These are phyloP conservation scores for Haplographium delicatum DNA, from an alignment of 495 filamentous ascomycete species.

Conservation along the genomic window DNA sequence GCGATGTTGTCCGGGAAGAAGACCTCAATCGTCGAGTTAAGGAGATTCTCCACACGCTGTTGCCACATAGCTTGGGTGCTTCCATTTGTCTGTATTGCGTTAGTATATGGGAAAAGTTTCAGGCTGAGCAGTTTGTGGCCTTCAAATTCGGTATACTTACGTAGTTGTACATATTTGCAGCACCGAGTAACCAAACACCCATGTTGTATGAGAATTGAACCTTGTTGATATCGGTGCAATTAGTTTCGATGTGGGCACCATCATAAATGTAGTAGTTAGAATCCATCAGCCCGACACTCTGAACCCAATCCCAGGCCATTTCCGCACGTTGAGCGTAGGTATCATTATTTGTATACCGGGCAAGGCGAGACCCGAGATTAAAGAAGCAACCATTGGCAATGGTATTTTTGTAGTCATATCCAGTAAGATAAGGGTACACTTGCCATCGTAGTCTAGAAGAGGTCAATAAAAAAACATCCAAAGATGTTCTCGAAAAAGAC, in stretches of 20 bases:
- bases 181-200: constrained; percentile 64
- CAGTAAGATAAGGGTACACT: constrained; percentile 68
- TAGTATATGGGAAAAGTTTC: not conserved
- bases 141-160: too few relatives aligned
- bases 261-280: constrained; percentile 64
- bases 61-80: constrained; percentile 24
- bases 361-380: constrained; percentile 73
- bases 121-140: not conserved
- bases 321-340: constrained; percentile 76
- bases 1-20: constrained; percentile 52
- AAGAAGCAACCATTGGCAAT: constrained; percentile 86
- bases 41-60: constrained; percentile 14
- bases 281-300: constrained; percentile 56
- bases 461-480: constrained; percentile 50
- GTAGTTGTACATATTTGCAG: constrained; percentile 74
- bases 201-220: constrained; percentile 77
- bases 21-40: constrained; percentile 34
- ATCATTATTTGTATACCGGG: constrained; percentile 68
- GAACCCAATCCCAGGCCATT: constrained; percentile 68
- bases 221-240: constrained; percentile 58
- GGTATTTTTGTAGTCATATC: constrained; percentile 87
- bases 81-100: constrained; percentile 27
- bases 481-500: constrained; percentile 57
- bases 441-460: constrained; percentile 84
- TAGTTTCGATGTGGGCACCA: constrained; percentile 59